Base-by-base conservation (phyloP, 2,329 filamentous ascomycete species). In the Fusarium transvaalense region DNA sequence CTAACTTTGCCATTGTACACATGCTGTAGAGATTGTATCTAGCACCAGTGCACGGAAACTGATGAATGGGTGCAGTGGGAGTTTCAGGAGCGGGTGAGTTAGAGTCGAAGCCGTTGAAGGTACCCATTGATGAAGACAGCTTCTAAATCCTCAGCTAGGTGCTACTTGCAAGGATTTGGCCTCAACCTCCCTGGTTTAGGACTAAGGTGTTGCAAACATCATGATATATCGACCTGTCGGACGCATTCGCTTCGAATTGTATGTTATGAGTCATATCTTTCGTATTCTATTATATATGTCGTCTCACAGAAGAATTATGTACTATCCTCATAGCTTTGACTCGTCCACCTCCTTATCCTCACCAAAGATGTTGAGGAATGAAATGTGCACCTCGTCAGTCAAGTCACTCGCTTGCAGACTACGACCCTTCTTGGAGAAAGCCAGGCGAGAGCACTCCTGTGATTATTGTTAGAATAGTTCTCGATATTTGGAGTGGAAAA, bases 341-440 rank as follows among this genome's bases (percentile, higher is more conserved):
- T 68, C 71, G 6, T 73, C 72, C 15, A 79, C 71, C 8, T 80
- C 80, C 9, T 74, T 82, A 37, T 86, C 86, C 5, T 86, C 84
- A 70, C 93, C 94, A 75, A 97, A 91, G 19, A 97, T 78, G 62
- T 89, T 89, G 74, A 92, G 78, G 78, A 97, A 98, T 1, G 94
- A 92, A 34, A 83, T 83, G 74, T 97, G 91, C 12, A 99, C 92
- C 80, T 97, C 91, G 19, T 96, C 93, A 0, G 95, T 97, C 76
- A 99, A 81, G 79, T 98, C 96, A 71, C 92, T 94, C 1, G 96
- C 96, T 82, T 98, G 96, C 76, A 99, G 81, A 76, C 92, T 93
- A 68, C 96, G 87, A 1, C 96, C 95, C 75, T 90, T 92, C 78
- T 94, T 92, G 73, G 88, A 84, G 80, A 97, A 99, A 1, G 96